Evolutionary conservation across 441 rosid species (phyloP).

Genomic region (Arabidopsis hybrid): DNA sequence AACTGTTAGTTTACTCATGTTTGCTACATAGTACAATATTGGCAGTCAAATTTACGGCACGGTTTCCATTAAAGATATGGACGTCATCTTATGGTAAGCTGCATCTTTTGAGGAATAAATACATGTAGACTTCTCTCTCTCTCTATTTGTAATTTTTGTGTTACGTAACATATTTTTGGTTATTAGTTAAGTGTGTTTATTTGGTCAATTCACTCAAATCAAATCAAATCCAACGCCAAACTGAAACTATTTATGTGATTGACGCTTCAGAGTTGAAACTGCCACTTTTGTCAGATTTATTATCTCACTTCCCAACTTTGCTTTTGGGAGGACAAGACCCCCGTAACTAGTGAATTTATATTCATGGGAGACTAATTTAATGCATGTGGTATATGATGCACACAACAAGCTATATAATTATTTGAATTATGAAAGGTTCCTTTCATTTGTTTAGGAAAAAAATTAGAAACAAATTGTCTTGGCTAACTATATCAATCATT

Average conservation of each 20-base stretch:
- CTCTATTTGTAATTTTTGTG: background rate
- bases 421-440: background rate
- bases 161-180: background rate
- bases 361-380: background rate
- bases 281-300: background rate
- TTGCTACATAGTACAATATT: background rate
- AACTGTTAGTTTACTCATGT: conserved; percentile 13
- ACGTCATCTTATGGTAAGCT: background rate
- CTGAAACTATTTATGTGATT: conserved; percentile 1
- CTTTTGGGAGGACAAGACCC: conserved; percentile 1
- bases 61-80: background rate
- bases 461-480: background rate
- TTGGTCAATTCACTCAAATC: background rate
- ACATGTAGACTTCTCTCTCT: background rate
- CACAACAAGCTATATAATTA: background rate
- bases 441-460: no score
- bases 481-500: background rate
- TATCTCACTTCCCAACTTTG: conserved; percentile 1
- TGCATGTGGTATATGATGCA: background rate
- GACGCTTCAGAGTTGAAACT: conserved; percentile 4
- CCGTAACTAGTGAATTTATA: background rate
- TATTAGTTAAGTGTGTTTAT: background rate
- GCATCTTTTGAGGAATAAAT: background rate
- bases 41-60: background rate
- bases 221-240: conserved; percentile 1